These are phyloP conservation scores for Sanguinoderma infundibulare DNA, from an alignment of 1,284 basidiomycete genomes.

Conservation along the genomic window DNA sequence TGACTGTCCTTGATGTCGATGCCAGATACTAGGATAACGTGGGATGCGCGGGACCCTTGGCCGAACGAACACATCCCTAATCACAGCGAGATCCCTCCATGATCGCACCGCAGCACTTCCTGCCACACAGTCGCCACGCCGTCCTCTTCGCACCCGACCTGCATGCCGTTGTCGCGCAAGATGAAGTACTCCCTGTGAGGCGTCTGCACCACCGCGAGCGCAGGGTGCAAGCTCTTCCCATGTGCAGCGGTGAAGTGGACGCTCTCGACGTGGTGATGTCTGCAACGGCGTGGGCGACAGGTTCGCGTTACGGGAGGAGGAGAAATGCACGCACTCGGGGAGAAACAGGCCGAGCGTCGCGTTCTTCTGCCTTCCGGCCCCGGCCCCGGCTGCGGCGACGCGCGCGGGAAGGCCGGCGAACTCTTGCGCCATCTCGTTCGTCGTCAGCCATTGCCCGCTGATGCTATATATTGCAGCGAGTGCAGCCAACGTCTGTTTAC, in stretches of 20 bases:
- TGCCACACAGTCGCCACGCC: slow-evolving; percentile 67
- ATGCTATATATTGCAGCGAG: too few relatives aligned
- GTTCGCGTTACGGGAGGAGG: neutral
- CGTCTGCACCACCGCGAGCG: slow-evolving; percentile 70
- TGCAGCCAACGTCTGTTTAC: too few relatives aligned
- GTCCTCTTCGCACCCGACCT: slow-evolving; percentile 76
- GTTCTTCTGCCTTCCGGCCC: slow-evolving; percentile 3
- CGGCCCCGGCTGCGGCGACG: slow-evolving; percentile 19
- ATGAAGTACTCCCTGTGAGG: slow-evolving; percentile 67
- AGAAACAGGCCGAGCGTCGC: slow-evolving; percentile 59
- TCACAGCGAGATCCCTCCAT: slow-evolving; percentile 11
- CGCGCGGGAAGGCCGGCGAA: slow-evolving; percentile 52
- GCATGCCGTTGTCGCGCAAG: slow-evolving; percentile 74
- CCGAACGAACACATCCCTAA: too few relatives aligned
- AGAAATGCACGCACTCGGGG: slow-evolving; percentile 51
- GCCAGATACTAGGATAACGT: too few relatives aligned
- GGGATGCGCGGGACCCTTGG: too few relatives aligned
- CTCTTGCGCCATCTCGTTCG: slow-evolving; percentile 66
- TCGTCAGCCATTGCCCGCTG: slow-evolving; percentile 68
- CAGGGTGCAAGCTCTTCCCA: slow-evolving; percentile 54
- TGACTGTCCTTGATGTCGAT: too few relatives aligned
- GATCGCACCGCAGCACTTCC: slow-evolving; percentile 56
- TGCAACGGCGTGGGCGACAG: slow-evolving; percentile 30
- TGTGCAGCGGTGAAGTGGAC: slow-evolving; percentile 57
- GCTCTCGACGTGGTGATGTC: slow-evolving; percentile 78